Evolutionary conservation across 2,329 filamentous ascomycete species (phyloP).

Genomic region (Cladorrhinum sp.): DNA sequence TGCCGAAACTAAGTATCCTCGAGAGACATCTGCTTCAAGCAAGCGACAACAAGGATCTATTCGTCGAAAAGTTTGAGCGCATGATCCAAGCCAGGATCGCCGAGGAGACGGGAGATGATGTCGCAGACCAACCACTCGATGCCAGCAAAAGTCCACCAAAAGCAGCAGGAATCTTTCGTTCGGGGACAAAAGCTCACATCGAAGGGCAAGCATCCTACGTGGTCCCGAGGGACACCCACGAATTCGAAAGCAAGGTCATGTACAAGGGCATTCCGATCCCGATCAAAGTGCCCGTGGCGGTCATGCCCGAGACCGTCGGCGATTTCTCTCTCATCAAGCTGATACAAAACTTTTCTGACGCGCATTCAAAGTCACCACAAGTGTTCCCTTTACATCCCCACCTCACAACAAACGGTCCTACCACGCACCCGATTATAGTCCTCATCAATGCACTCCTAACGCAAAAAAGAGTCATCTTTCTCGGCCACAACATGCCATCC

Average conservation of each 20-base stretch:
- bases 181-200: constrained; percentile 61
- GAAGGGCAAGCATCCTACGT: constrained; percentile 65
- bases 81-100: constrained; percentile 83
- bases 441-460: constrained; percentile 92
- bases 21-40: constrained; percentile 84
- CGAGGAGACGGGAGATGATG: constrained; percentile 53
- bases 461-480: constrained; percentile 92
- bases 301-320: constrained; percentile 92
- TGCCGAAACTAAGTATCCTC: constrained; percentile 79
- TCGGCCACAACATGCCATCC: constrained; percentile 92
- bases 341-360: constrained; percentile 86
- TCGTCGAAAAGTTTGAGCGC: constrained; percentile 94
- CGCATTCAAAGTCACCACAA: constrained; percentile 78
- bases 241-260: constrained; percentile 91
- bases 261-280: constrained; percentile 97
- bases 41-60: constrained; percentile 92
- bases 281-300: constrained; percentile 90
- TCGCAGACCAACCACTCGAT: constrained; percentile 44
- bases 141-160: constrained; percentile 48
- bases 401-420: constrained; percentile 84
- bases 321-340: constrained; percentile 98
- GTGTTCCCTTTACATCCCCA: constrained; percentile 86
- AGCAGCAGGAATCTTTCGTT: constrained; percentile 51
- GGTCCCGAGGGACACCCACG: constrained; percentile 90
- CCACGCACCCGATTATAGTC: constrained; percentile 91